A percentile compares a stretch with the other conserved stretches of the same genome.
phyloP scores from a whole-genome alignment of 768 basidiomycete species.

The Neoboletus brunneissimus region DNA sequence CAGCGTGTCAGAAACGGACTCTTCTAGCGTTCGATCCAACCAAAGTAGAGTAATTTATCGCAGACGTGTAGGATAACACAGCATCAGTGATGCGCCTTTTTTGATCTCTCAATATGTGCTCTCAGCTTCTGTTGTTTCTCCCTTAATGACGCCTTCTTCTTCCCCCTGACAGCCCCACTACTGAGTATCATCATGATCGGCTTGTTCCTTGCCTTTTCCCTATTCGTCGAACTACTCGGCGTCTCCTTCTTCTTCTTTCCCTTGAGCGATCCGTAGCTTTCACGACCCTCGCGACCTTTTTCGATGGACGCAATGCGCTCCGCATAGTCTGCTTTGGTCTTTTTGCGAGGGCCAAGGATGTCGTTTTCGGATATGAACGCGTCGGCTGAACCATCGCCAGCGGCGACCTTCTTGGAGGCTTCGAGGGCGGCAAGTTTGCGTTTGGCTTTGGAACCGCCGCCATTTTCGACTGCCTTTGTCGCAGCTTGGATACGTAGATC shows the following conservation, averaged over 20 bases:
- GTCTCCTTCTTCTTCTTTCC: constrained; percentile 87
- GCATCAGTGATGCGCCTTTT: constrained; percentile 41
- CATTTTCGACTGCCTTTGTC: constrained; percentile 60
- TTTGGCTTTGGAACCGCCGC: constrained; percentile 75
- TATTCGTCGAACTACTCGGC: constrained; percentile 85
- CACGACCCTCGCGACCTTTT: constrained; percentile 91
- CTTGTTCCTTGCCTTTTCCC: constrained; percentile 91
- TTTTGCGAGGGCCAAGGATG: constrained; percentile 92
- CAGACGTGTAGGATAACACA: constrained; percentile 1
- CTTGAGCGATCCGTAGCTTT: constrained; percentile 86
- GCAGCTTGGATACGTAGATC: constrained; percentile 84
- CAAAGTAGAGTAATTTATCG: neutral
- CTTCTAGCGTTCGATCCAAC: constrained; percentile 12
- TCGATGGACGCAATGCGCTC: constrained; percentile 90
- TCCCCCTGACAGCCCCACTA: constrained; percentile 71
- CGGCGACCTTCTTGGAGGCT: constrained; percentile 57
- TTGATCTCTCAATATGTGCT: constrained; percentile 70
- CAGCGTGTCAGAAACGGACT: constrained; percentile 34
- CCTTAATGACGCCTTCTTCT: constrained; percentile 78
- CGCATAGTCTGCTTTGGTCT: constrained; percentile 88
- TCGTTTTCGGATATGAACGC: constrained; percentile 83
- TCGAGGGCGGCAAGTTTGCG: constrained; percentile 85
- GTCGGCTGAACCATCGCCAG: constrained; percentile 42
- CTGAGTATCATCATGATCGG: constrained; percentile 92
- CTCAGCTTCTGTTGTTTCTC: constrained; percentile 80